Evolutionary conservation across 257 asterid species (phyloP).

Genomic region (Knoxia roxburghii): DNA sequence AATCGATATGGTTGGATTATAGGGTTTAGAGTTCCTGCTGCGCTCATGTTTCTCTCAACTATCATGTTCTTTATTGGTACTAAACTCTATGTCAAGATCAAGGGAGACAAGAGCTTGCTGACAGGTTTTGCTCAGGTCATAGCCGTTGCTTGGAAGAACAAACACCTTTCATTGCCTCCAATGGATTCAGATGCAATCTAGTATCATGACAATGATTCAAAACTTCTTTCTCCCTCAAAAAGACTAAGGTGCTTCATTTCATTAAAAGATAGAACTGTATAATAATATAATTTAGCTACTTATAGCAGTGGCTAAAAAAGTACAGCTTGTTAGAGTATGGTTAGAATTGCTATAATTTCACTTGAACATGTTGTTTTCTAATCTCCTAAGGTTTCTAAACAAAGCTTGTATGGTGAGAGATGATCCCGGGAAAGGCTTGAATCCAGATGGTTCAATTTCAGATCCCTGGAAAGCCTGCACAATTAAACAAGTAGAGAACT

Average conservation of each 20-base stretch:
- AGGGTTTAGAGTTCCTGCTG: constrained; percentile 62
- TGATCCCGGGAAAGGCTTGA: constrained; percentile 32
- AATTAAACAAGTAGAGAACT: constrained; percentile 56
- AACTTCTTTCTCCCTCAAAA: constrained; percentile 30
- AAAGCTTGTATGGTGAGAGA: constrained; percentile 52
- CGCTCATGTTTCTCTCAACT: constrained; percentile 43
- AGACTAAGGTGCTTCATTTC: constrained; percentile 41
- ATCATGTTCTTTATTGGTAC: constrained; percentile 46
- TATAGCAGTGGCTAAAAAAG: background rate
- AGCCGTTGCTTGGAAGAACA: constrained; percentile 50
- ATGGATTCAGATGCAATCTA: constrained; percentile 20
- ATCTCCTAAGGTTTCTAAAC: constrained; percentile 27
- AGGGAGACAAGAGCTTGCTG: constrained; percentile 46
- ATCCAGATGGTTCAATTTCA: constrained; percentile 41
- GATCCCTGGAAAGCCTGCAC: constrained; percentile 55
- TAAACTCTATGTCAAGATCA: constrained; percentile 38
- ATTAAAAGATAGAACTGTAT: background rate
- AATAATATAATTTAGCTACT: no score
- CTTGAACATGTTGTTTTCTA: background rate
- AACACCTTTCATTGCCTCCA: constrained; percentile 25
- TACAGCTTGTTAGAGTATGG: background rate
- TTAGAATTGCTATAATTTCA: background rate
- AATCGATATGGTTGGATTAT: constrained; percentile 51
- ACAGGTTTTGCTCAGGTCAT: constrained; percentile 46
- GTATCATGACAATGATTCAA: constrained; percentile 30